Base-by-base conservation (phyloP, 2,329 filamentous ascomycete species). In the Trichoderma endophyticum region DNA sequence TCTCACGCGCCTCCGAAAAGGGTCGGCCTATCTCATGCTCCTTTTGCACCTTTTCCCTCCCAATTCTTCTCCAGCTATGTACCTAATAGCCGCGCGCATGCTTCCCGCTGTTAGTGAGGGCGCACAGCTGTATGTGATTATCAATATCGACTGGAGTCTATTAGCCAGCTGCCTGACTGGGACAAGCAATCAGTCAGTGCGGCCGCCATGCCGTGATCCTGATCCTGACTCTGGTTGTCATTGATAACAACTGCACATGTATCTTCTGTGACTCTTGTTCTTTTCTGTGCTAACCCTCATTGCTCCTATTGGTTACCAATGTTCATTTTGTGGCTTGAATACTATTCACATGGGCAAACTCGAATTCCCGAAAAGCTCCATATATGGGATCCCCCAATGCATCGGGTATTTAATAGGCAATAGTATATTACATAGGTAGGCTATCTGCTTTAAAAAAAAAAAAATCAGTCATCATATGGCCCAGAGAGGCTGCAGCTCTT, bases 1-100 rank as follows among this genome's bases (percentile, higher is more conserved):
- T 64, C 39, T 64, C 70, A 39, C 66, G 30, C 63, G 14, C 71
- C 70, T 71, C 60, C 68, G 6, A 57, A 36, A 48, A 71, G 26
- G 61, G n/a, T 51, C 68, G 30, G 32, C n/a, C 60, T 18, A 57
- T 68, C 34, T 68, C 18, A 15, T 57, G 24, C 32, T 60, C 26
- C 34, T 57, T 15, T 21, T 43, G 51, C 54, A 28, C 64, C 28
- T 43, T 57, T 57, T 28, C 14, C 26, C n/a, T 59, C 5, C 7
- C 57, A n/a, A 12, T 32, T 60, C 57, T 60, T 60, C 9, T 8
- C 9, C 18, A 21, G 28, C 54, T 14, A 48, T 36, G n/a, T 24
- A 34, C 32, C 8, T 18, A 11, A n/a, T 62, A 61, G 18, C 57
- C 67, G 57, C 66, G 66, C 66, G 67, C 67, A 61, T 26, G 57